phyloP scores from a whole-genome alignment of 2,329 filamentous ascomycete species.

The Penicillium sp. region DNA sequence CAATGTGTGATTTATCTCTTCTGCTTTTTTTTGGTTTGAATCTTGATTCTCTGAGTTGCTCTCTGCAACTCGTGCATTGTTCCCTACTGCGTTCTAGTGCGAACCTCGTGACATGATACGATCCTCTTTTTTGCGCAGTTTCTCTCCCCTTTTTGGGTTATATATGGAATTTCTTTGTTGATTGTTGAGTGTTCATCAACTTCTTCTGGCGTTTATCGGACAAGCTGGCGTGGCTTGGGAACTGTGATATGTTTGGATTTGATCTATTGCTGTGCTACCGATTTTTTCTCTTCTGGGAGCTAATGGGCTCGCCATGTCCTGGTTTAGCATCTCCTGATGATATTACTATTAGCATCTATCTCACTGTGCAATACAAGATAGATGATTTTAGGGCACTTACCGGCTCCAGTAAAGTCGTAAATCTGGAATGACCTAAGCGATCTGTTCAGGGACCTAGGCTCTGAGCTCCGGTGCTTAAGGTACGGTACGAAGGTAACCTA shows the following conservation, averaged over 20 bases:
- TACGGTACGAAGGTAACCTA: no score
- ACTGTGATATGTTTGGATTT: conserved; percentile 13
- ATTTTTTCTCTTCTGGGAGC: neutral
- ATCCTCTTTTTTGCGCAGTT: conserved; percentile 12
- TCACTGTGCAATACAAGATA: neutral
- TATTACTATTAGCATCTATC: neutral
- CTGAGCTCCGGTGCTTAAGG: no score
- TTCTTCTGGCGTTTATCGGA: conserved; percentile 24
- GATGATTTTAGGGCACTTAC: neutral
- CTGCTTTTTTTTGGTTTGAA: conserved; percentile 13
- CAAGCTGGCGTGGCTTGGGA: conserved; percentile 12
- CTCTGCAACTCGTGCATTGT: neutral
- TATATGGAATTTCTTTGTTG: conserved; percentile 13
- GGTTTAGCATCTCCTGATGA: conserved; percentile 4
- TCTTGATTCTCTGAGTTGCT: conserved; percentile 4
- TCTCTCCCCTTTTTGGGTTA: conserved; percentile 16
- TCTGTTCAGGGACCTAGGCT: no score
- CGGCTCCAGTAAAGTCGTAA: neutral
- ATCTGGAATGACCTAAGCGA: neutral
- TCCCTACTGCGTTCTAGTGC: conserved; percentile 6
- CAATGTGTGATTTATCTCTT: conserved; percentile 22
- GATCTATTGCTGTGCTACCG: conserved; percentile 10
- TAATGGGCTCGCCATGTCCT: neutral
- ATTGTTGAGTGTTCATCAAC: conserved; percentile 9
- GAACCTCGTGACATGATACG: conserved; percentile 15